phyloP scores from a whole-genome alignment of 805 yeast species.

The Blastobotrys chiropterorum region DNA sequence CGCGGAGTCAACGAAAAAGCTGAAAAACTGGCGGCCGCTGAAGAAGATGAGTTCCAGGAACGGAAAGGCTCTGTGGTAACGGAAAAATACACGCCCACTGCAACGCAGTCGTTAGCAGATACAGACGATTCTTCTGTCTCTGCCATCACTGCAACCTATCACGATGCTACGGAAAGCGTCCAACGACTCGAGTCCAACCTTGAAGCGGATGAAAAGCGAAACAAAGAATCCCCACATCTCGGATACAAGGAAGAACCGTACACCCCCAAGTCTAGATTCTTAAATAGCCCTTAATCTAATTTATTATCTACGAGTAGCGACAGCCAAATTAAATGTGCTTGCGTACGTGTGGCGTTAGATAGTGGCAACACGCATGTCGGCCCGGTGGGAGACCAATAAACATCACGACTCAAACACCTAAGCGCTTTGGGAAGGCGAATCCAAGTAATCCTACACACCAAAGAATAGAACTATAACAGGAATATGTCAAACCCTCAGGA shows the following conservation, averaged over 20 bases:
- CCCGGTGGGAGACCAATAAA: not conserved
- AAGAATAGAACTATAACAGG: not conserved
- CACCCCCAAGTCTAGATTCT: not conserved
- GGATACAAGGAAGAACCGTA: not conserved
- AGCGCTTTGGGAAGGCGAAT: not conserved
- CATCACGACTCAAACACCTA: not conserved
- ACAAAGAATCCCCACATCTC: not conserved
- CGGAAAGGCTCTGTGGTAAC: not conserved
- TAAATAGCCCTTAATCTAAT: not conserved
- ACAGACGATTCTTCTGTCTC: not conserved
- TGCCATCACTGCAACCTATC: not conserved
- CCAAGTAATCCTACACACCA: not conserved
- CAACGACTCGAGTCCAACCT: not conserved
- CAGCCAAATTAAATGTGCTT: too few species aligned
- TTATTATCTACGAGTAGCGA: too few species aligned
- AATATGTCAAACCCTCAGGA: conserved; percentile 35
- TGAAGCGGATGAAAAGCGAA: not conserved
- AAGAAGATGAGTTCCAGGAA: not conserved
- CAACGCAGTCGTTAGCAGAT: not conserved
- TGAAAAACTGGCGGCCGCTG: not conserved
- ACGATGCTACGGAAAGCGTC: not conserved
- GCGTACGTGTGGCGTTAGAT: too few species aligned
- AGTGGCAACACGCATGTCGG: not conserved
- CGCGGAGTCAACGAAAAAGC: conserved; percentile 18
- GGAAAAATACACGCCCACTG: not conserved